Conservation (phyloP, 257 asterid genomes). For the Phtheirospermum japonicum region DNA sequence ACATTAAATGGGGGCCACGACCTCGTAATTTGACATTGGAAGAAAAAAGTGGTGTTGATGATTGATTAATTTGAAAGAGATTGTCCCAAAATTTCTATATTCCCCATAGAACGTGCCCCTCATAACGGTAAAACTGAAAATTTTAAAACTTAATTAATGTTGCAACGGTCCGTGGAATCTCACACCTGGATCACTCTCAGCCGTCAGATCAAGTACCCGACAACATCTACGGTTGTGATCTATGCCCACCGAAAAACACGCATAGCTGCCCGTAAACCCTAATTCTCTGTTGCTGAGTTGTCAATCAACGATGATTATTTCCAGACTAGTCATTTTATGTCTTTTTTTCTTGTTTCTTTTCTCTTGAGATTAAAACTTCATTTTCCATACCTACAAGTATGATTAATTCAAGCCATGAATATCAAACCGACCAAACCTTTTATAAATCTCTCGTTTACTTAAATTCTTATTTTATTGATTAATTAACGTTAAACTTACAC, state of each 20-base stretch:
- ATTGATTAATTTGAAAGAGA: no score
- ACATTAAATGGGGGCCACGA: no score
- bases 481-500: no score
- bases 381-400: no score
- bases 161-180: slow-evolving; percentile 15
- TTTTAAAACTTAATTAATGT: background rate
- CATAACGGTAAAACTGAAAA: background rate
- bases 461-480: no score
- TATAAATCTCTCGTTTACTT: no score
- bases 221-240: slow-evolving; percentile 22
- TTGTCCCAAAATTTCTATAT: background rate
- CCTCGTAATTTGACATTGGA: background rate
- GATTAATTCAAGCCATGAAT: no score
- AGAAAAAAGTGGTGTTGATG: background rate
- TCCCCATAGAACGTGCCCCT: slow-evolving; percentile 4
- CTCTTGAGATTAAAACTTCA: no score
- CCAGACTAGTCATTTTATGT: background rate
- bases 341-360: background rate
- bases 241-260: slow-evolving; percentile 13
- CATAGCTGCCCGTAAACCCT: slow-evolving; percentile 26
- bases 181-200: background rate
- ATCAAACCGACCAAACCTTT: no score
- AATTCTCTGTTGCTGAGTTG: slow-evolving; percentile 27
- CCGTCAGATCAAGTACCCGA: slow-evolving; percentile 14
- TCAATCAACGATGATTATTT: slow-evolving; percentile 22